A percentile compares a stretch with the other conserved stretches of the same genome.
These are phyloP conservation scores for Aureobasidium sp. DNA, from an alignment of 2,329 filamentous ascomycete species.

Conservation along the genomic window DNA sequence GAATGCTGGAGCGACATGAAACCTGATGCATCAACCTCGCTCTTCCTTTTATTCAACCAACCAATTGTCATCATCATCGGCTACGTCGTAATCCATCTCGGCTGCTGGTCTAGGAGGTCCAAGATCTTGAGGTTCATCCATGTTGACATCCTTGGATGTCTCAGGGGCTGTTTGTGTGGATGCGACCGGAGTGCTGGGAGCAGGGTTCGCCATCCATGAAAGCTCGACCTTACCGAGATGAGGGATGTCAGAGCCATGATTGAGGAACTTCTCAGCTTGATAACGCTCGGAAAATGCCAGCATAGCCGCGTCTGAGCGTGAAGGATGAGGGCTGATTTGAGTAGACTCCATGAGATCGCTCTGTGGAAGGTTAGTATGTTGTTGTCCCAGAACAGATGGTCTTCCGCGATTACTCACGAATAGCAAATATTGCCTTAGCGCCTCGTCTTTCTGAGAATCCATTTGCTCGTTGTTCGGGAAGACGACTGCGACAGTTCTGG, in stretches of 20 bases:
- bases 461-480: slow-evolving; percentile 49
- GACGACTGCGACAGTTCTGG: slow-evolving; percentile 56
- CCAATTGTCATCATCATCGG: slow-evolving; percentile 41
- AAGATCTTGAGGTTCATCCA: slow-evolving; percentile 9
- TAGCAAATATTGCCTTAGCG: slow-evolving; percentile 61
- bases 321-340: slow-evolving; percentile 30
- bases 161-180: slow-evolving; percentile 10
- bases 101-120: not conserved
- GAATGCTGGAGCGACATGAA: not conserved
- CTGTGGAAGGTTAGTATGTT: slow-evolving; percentile 13
- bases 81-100: slow-evolving; percentile 44
- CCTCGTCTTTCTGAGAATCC: slow-evolving; percentile 57
- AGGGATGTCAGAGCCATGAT: slow-evolving; percentile 41
- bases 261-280: slow-evolving; percentile 53
- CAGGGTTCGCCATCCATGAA: slow-evolving; percentile 48
- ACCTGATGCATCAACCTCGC: not conserved
- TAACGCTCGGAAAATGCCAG: slow-evolving; percentile 38
- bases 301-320: slow-evolving; percentile 29
- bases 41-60: slow-evolving; percentile 12
- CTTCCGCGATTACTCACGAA: slow-evolving; percentile 15
- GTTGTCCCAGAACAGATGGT: not conserved
- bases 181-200: slow-evolving; percentile 14
- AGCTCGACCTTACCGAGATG: slow-evolving; percentile 58
- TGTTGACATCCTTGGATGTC: slow-evolving; percentile 6
- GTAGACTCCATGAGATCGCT: slow-evolving; percentile 26